Conservation (phyloP, 768 basidiomycete species). For the Tulasnella sp. region DNA sequence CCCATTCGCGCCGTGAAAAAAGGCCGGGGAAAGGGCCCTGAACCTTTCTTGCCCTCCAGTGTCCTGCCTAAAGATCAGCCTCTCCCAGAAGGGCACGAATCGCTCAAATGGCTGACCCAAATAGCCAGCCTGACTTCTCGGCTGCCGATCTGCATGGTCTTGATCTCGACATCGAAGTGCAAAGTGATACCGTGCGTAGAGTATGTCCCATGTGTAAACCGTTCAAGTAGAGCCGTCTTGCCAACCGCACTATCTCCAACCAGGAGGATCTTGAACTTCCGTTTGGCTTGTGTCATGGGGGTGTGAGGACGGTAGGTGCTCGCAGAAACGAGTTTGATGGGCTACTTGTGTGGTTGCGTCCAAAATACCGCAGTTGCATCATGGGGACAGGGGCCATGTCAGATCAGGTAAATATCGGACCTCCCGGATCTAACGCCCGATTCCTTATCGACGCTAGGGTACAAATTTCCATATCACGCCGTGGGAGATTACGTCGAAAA, state of each 20-base stretch:
- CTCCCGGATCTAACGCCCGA: too few relatives aligned
- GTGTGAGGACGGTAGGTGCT: too few relatives aligned
- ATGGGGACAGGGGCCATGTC: too few relatives aligned
- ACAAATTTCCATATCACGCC: too few relatives aligned
- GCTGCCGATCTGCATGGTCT: neutral
- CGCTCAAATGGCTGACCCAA: neutral
- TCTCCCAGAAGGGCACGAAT: neutral
- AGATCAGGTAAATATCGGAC: too few relatives aligned
- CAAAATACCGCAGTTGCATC: too few relatives aligned
- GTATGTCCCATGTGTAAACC: neutral
- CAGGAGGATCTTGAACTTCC: neutral
- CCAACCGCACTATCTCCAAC: neutral
- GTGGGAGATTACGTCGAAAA: too few relatives aligned
- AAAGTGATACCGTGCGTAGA: neutral
- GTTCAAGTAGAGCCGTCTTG: neutral
- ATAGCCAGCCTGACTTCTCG: neutral
- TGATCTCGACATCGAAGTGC: neutral
- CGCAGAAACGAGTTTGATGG: too few relatives aligned
- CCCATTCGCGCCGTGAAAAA: neutral
- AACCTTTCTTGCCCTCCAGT: neutral
- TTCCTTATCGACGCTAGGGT: too few relatives aligned
- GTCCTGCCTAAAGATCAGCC: neutral
- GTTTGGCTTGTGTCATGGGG: too few relatives aligned
- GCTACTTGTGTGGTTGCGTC: too few relatives aligned
- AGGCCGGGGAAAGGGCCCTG: neutral